A percentile compares a stretch with the other conserved stretches of the same genome.
Conservation (phyloP, 148 eudicot genomes). For the Chenopodium album region DNA sequence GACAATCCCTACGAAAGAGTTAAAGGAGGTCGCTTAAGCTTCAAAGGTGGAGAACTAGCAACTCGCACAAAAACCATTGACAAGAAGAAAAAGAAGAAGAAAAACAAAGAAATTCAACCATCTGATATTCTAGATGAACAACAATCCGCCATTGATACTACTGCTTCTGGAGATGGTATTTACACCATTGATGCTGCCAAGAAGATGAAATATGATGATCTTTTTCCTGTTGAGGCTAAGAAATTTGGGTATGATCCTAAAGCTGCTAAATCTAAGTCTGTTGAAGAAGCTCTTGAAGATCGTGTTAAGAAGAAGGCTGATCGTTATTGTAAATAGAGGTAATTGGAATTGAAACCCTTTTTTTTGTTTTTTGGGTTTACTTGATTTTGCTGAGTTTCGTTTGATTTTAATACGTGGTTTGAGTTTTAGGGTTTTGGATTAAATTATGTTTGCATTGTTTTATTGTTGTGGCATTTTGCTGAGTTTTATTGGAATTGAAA, state of each 20-base stretch:
- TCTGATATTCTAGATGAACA: constrained; percentile 17
- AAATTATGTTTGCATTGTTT: background rate
- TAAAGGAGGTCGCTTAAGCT: constrained; percentile 67
- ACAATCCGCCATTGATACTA: constrained; percentile 6
- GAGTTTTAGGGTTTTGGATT: background rate
- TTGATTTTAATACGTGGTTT: too few species aligned
- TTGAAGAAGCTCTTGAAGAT: constrained; percentile 85
- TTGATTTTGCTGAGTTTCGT: background rate
- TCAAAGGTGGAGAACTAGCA: constrained; percentile 72
- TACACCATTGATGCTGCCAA: constrained; percentile 88
- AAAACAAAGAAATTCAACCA: constrained; percentile 10
- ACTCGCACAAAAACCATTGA: constrained; percentile 59
- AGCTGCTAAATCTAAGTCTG: constrained; percentile 44
- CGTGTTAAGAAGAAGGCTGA: constrained; percentile 98
- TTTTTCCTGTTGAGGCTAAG: constrained; percentile 87
- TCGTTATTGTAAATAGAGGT: constrained; percentile 77
- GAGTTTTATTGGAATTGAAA: too few species aligned
- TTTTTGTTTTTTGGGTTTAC: background rate
- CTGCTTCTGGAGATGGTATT: constrained; percentile 32
- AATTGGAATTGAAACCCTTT: background rate
- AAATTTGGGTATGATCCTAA: constrained; percentile 79
- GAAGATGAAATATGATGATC: constrained; percentile 80
- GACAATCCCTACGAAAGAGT: constrained; percentile 64
- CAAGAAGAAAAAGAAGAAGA: constrained; percentile 57
- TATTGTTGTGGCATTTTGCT: background rate